phyloP scores from a whole-genome alignment of 177 flowering plant species.

The Telopea speciosissima region DNA sequence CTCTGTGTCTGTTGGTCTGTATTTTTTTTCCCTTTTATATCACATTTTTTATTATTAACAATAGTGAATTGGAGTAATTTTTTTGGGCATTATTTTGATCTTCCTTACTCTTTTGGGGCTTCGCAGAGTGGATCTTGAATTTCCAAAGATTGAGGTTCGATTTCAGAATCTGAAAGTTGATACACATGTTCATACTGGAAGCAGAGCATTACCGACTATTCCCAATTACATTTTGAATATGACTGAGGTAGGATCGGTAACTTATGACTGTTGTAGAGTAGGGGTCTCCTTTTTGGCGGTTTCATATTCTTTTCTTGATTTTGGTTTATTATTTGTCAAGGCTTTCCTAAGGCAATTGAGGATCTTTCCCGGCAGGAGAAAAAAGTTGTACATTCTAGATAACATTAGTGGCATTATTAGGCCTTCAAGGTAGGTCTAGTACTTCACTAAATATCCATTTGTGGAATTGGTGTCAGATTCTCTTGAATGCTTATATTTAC shows the following conservation, averaged over 20 bases:
- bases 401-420: slow-evolving; percentile 70
- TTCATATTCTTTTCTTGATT: neutral
- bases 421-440: slow-evolving; percentile 71
- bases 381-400: slow-evolving; percentile 61
- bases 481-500: slow-evolving; percentile 5
- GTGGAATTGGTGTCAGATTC: neutral
- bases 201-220: slow-evolving; percentile 96
- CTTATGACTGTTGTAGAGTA: no score
- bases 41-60: neutral
- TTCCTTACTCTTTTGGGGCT: neutral
- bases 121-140: slow-evolving; percentile 79
- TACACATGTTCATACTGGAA: slow-evolving; percentile 76
- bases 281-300: neutral
- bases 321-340: slow-evolving; percentile 29
- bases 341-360: slow-evolving; percentile 66
- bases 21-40: neutral
- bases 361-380: slow-evolving; percentile 52
- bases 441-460: neutral
- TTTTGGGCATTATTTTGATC: neutral
- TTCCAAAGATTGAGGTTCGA: slow-evolving; percentile 93
- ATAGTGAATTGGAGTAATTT: neutral
- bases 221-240: slow-evolving; percentile 85
- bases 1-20: neutral
- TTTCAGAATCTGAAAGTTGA: slow-evolving; percentile 72
- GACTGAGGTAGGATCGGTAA: slow-evolving; percentile 55